Evolutionary conservation across 352 stramenopile genomes (phyloP), one percentile per base, ranked within the genome.

Genomic region (Thraustochytrium sp.): DNA sequence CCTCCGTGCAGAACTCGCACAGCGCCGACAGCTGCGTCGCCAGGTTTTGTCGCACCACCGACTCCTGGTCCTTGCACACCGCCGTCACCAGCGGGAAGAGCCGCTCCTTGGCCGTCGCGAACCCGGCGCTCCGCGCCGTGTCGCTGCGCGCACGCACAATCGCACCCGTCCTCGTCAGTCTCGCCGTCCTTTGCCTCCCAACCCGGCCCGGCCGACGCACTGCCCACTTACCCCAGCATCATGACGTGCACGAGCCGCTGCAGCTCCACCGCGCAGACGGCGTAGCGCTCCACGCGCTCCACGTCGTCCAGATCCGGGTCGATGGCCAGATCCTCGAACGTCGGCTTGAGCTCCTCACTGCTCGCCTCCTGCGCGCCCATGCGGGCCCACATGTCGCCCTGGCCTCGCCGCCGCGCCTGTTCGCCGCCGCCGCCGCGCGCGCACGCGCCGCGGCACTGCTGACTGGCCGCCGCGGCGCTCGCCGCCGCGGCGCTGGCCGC

Each of bases 251-350:
- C 97, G 8, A 98, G 85, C 49, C 96, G 91, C 88, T 99, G 96
- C 48, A 99, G 85, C 9, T 95, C 95, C 86, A 99, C 98, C 85
- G 92, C 94, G 85, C 92, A 97, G 87, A 91, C 95, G 68, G 92
- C 92, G 87, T 99, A 99, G 82, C 96, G 94, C 64, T 95, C 93
- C 34, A 99, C 91, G 46, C 96, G 91, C 82, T 98, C 91, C 42
- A 98, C 87, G 76, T 98, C 90, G 78, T 91, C 96, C 36, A 99
- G 88, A 54, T 96, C 97, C 88, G 98, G 96, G 89, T 99, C 95
- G 85, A 99, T 98, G 4, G 96, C 96, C 51, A 99, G 89, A 88
- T 99, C 96, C 88, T 99, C 95, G 87, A 98, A 99, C n/a, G 94
- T 97, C 29, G 93, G 92, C 59, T 21, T 72, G 13, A 72, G 59